Evolutionary conservation across 331 rosid species (phyloP).

Genomic region (Malus hybrid): DNA sequence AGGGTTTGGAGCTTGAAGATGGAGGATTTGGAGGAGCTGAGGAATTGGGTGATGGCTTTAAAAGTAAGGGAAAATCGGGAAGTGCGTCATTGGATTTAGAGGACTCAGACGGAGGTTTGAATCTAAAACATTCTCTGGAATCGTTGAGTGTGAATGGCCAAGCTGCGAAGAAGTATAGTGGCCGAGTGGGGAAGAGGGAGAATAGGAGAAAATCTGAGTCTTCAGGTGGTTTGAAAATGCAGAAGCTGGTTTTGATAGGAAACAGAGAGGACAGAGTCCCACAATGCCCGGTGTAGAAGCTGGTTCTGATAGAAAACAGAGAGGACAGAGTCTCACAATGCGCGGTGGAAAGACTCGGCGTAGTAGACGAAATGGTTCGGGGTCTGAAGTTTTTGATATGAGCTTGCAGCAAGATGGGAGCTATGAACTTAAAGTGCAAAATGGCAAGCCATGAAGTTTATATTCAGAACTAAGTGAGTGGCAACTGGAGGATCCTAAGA

Average conservation of each 20-base stretch:
- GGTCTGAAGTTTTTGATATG: conserved; percentile 63
- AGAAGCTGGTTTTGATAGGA: conserved; percentile 35
- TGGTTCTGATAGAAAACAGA: conserved; percentile 36
- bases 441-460: conserved; percentile 17
- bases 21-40: conserved; percentile 1
- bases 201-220: conserved; percentile 26
- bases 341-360: conserved; percentile 14
- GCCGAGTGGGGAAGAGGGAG: conserved; percentile 24
- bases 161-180: conserved; percentile 19
- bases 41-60: conserved; percentile 9
- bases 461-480: neutral
- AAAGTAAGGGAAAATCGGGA: neutral
- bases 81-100: neutral
- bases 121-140: conserved; percentile 4
- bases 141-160: neutral
- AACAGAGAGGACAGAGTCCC: conserved; percentile 27
- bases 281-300: neutral
- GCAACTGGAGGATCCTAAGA: conserved; percentile 3
- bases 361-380: conserved; percentile 20
- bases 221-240: conserved; percentile 26
- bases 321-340: conserved; percentile 18
- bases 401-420: conserved; percentile 65
- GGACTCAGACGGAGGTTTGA: conserved; percentile 10
- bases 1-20: conserved; percentile 15
- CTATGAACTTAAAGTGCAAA: conserved; percentile 31